Evolutionary conservation across 2,329 filamentous ascomycete genomes (phyloP).

Genomic region (Rhexocercosporidium sp.): DNA sequence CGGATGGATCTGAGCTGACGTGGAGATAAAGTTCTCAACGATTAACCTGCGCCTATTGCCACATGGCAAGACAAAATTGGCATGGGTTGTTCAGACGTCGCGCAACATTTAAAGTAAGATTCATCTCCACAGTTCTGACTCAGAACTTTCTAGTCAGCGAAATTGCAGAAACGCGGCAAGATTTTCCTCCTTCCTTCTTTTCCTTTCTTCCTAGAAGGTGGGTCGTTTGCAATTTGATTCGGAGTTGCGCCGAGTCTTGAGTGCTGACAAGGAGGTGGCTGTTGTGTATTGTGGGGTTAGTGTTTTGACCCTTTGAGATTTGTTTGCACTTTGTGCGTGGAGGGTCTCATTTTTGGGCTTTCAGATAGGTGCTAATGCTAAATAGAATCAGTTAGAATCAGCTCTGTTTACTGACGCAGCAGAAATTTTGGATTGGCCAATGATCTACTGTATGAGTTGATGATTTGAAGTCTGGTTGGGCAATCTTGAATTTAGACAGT

Average conservation of each 20-base stretch:
- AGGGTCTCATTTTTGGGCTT: no score
- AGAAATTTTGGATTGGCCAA: no score
- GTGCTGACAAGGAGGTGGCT: neutral
- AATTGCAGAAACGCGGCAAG: neutral
- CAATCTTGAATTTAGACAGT: no score
- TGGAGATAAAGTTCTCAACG: conserved; percentile 1
- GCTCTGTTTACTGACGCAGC: no score
- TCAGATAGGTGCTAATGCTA: no score
- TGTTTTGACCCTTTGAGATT: neutral
- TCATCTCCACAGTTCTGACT: neutral
- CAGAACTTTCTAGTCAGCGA: neutral
- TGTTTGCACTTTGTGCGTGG: neutral
- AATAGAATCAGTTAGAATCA: no score
- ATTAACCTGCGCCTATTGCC: neutral
- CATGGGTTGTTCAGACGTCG: neutral
- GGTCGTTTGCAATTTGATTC: neutral
- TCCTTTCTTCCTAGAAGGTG: no score
- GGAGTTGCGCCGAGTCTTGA: neutral
- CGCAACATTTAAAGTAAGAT: neutral
- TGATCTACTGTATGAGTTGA: no score
- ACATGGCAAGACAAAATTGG: neutral
- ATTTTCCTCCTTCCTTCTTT: no score
- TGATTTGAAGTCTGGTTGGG: no score
- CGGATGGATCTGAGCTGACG: neutral
- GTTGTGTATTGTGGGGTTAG: neutral